These are phyloP conservation scores for Colletotrichum lindemuthianum DNA, from an alignment of 2,329 filamentous ascomycete species.

Conservation along the genomic window DNA sequence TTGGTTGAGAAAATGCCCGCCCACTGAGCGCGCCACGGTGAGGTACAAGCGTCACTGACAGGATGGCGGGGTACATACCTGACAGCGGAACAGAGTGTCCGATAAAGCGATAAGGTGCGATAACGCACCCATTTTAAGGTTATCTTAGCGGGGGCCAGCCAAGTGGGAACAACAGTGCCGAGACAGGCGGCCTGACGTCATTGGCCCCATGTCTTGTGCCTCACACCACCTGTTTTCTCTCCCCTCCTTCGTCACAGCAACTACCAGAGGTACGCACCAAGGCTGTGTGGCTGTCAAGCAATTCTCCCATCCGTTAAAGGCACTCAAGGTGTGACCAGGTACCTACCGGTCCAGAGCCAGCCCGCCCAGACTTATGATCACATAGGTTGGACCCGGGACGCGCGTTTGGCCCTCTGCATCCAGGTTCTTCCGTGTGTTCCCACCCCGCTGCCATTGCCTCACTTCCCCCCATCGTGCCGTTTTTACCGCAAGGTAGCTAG, in stretches of 20 bases:
- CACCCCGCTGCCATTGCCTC: conserved; percentile 7
- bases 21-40: neutral
- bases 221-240: conserved; percentile 22
- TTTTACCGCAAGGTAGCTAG: too few relatives aligned
- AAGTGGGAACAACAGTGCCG: conserved; percentile 26
- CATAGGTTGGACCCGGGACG: conserved; percentile 24
- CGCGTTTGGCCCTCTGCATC: conserved; percentile 30
- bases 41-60: neutral
- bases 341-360: conserved; percentile 14
- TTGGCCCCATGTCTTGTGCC: conserved; percentile 26
- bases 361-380: conserved; percentile 33
- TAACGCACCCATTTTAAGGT: conserved; percentile 27
- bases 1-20: conserved; percentile 31
- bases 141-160: conserved; percentile 35
- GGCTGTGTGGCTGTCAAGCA: too few relatives aligned
- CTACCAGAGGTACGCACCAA: too few relatives aligned
- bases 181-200: conserved; percentile 38
- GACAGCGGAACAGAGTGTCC: neutral
- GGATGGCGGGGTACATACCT: conserved; percentile 21
- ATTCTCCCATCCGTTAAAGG: too few relatives aligned
- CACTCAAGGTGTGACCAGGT: neutral
- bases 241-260: too few relatives aligned
- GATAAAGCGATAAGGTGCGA: conserved; percentile 28
- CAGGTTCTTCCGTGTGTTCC: neutral
- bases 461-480: neutral